phyloP scores from a whole-genome alignment of 2,329 filamentous ascomycete species.

The Calonectria naviculata region DNA sequence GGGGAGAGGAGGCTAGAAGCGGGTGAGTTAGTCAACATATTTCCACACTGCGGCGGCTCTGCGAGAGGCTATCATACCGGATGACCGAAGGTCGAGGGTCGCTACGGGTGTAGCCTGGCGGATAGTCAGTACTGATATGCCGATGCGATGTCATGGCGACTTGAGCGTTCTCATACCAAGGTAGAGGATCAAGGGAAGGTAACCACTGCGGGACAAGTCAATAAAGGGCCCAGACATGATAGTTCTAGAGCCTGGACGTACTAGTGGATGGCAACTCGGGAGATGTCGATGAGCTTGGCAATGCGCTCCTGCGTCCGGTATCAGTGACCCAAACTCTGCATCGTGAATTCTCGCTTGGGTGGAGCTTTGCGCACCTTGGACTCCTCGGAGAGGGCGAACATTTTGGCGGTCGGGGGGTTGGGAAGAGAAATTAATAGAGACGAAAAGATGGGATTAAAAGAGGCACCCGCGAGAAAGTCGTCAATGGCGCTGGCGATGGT shows the following conservation, averaged over 20 bases:
- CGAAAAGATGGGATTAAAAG: neutral
- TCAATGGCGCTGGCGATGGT: slow-evolving; percentile 17
- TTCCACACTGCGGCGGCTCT: neutral
- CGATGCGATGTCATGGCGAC: slow-evolving; percentile 14
- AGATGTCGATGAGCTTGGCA: slow-evolving; percentile 94
- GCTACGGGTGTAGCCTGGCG: slow-evolving; percentile 89
- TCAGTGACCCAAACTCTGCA: slow-evolving; percentile 21
- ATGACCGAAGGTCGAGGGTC: slow-evolving; percentile 84
- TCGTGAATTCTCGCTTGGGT: slow-evolving; percentile 8
- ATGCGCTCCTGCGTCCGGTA: slow-evolving; percentile 83
- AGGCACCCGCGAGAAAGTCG: neutral
- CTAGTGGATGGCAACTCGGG: slow-evolving; percentile 96
- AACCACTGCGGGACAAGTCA: slow-evolving; percentile 75
- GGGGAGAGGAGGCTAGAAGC: slow-evolving; percentile 69
- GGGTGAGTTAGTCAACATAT: neutral
- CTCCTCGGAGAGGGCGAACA: slow-evolving; percentile 88
- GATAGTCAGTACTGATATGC: slow-evolving; percentile 39
- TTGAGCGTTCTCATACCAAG: slow-evolving; percentile 72
- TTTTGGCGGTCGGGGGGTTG: slow-evolving; percentile 47
- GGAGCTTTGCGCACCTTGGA: slow-evolving; percentile 76
- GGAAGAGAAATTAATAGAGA: neutral
- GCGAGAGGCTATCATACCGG: slow-evolving; percentile 53
- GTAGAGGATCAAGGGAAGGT: slow-evolving; percentile 96
- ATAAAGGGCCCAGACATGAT: slow-evolving; percentile 25
- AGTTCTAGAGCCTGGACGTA: slow-evolving; percentile 56